Conservation (phyloP, 106 monocot genomes). For the Allium fistulosum region DNA sequence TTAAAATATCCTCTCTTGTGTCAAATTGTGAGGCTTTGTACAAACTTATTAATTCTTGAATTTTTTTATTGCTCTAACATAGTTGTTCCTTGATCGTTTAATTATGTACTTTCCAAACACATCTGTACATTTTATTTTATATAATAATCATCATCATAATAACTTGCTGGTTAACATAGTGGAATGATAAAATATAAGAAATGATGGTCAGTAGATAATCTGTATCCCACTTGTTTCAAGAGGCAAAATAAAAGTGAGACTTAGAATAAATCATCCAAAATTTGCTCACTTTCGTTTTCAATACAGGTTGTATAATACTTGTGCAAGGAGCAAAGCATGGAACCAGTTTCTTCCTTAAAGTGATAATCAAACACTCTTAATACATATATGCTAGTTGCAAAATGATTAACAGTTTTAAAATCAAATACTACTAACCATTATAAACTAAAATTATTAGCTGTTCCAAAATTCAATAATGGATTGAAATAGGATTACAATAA, state of each 20-base stretch:
- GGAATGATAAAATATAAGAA: too few species aligned
- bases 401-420: too few species aligned
- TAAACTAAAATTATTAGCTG: too few species aligned
- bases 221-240: slow-evolving; percentile 9
- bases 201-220: not conserved
- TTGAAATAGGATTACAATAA: too few species aligned
- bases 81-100: slow-evolving; percentile 20
- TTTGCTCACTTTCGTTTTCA: not conserved
- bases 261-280: not conserved
- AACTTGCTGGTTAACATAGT: too few species aligned
- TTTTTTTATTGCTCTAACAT: slow-evolving; percentile 10
- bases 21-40: slow-evolving; percentile 39
- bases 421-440: too few species aligned
- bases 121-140: slow-evolving; percentile 2
- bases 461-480: too few species aligned
- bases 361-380: slow-evolving; percentile 34
- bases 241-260: slow-evolving; percentile 6
- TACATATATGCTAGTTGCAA: too few species aligned
- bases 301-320: not conserved
- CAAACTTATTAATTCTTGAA: slow-evolving; percentile 29
- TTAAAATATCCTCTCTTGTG: slow-evolving; percentile 26
- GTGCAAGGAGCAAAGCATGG: not conserved
- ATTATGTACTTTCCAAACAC: slow-evolving; percentile 18
- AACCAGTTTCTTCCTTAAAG: slow-evolving; percentile 17
- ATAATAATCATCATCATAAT: too few species aligned